A percentile compares a stretch with the other conserved stretches of the same genome.
Evolutionary conservation across 2,329 filamentous ascomycete species (phyloP).

Genomic region (Thyridium curvatum): DNA sequence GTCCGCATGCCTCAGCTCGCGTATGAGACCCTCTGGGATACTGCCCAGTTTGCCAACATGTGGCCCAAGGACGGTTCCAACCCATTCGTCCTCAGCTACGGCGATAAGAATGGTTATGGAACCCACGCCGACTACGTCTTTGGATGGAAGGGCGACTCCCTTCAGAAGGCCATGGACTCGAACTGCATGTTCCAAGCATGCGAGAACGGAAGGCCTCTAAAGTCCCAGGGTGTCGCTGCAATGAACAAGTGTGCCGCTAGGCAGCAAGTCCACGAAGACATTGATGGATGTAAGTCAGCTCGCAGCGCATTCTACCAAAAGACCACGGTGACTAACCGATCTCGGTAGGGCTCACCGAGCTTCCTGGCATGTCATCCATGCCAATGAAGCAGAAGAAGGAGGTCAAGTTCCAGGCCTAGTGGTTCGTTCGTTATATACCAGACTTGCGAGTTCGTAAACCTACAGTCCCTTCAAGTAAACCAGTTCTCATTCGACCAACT

Average conservation of each 20-base stretch:
- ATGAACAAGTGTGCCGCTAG: slow-evolving; percentile 24
- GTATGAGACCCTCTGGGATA: slow-evolving; percentile 40
- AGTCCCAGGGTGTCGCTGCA: slow-evolving; percentile 21
- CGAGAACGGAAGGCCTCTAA: slow-evolving; percentile 21
- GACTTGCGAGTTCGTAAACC: no score
- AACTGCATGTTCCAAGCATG: slow-evolving; percentile 23
- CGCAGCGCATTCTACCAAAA: not conserved
- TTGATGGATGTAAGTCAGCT: slow-evolving; percentile 19
- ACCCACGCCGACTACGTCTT: slow-evolving; percentile 26
- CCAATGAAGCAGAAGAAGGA: not conserved
- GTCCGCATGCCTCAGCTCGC: slow-evolving; percentile 25
- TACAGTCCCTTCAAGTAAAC: no score
- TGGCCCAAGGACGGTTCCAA: slow-evolving; percentile 25
- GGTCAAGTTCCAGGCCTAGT: no score
- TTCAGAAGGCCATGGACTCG: slow-evolving; percentile 23
- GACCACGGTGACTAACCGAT: no score
- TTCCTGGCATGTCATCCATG: slow-evolving; percentile 4
- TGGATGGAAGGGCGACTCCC: slow-evolving; percentile 24
- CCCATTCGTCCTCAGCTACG: slow-evolving; percentile 19
- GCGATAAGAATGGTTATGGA: slow-evolving; percentile 15
- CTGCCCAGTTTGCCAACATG: slow-evolving; percentile 21
- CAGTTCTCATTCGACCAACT: no score
- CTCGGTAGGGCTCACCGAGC: slow-evolving; percentile 4
- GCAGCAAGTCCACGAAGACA: slow-evolving; percentile 19
- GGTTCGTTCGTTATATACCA: no score